Conservation (phyloP, 192 early-diverging fungal species). For the Cladochytrium replicatum region DNA sequence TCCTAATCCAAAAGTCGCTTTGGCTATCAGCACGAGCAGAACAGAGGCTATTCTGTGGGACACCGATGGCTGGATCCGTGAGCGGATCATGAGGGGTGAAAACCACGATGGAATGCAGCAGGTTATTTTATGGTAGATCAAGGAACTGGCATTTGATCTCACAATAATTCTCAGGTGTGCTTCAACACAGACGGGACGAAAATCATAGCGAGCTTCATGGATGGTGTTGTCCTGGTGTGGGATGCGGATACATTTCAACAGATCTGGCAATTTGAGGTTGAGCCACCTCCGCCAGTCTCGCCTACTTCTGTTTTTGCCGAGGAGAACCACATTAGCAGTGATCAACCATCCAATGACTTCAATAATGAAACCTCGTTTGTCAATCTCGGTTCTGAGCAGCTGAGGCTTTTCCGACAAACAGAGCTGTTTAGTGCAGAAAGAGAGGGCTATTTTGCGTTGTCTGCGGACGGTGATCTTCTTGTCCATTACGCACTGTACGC, state of each 20-base stretch:
- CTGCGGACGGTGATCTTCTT: slow-evolving; percentile 29
- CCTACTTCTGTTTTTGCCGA: background rate
- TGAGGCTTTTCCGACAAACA: background rate
- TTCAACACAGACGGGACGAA: slow-evolving; percentile 26
- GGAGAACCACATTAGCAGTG: too few relatives aligned
- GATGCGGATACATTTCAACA: slow-evolving; percentile 24
- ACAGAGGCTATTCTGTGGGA: slow-evolving; percentile 42
- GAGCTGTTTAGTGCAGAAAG: background rate
- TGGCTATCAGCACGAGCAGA: slow-evolving; percentile 22
- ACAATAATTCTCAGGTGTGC: slow-evolving; percentile 14
- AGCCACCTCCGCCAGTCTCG: background rate
- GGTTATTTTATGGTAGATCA: slow-evolving; percentile 4
- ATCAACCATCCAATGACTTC: too few relatives aligned
- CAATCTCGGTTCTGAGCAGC: too few relatives aligned
- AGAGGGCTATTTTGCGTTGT: slow-evolving; percentile 20
- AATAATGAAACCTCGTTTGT: too few relatives aligned
- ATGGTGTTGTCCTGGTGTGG: slow-evolving; percentile 40
- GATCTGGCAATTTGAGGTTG: slow-evolving; percentile 25
- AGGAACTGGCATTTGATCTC: background rate
- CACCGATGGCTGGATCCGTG: slow-evolving; percentile 38
- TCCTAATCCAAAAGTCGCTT: slow-evolving; percentile 14
- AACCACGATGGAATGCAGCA: slow-evolving; percentile 25
- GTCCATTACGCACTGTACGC: slow-evolving; percentile 32
- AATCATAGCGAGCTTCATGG: slow-evolving; percentile 32
- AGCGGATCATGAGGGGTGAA: slow-evolving; percentile 27